phyloP scores from a whole-genome alignment of 345 rosid species.

The Acer negundo region DNA sequence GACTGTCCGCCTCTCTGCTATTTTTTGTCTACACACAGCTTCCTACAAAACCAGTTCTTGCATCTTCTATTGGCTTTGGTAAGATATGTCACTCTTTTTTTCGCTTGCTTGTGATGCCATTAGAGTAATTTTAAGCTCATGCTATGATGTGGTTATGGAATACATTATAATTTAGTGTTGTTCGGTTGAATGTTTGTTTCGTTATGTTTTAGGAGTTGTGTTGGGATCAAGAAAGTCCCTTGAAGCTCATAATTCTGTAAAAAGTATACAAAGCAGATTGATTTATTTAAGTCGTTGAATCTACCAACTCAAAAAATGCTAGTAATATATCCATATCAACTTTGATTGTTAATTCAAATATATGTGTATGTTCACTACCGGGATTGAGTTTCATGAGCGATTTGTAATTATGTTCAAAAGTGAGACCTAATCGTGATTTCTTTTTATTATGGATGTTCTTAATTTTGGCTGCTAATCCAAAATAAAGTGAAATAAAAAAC shows the following conservation, averaged over 20 bases:
- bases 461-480: neutral
- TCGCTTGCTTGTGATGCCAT: neutral
- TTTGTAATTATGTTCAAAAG: neutral
- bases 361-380: neutral
- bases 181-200: neutral
- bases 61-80: conserved; percentile 88
- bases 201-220: neutral
- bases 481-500: neutral
- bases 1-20: conserved; percentile 63
- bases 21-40: conserved; percentile 73
- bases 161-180: neutral
- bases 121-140: conserved; percentile 5
- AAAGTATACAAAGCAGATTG: neutral
- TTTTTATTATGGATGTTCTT: too few relatives aligned
- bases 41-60: conserved; percentile 69
- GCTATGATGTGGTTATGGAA: neutral
- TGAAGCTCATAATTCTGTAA: neutral
- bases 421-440: neutral
- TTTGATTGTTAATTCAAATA: neutral
- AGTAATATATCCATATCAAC: neutral
- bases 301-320: neutral
- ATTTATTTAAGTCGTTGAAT: too few relatives aligned
- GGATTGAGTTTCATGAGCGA: neutral
- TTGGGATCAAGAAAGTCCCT: neutral
- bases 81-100: conserved; percentile 18